A percentile compares a stretch with the other conserved stretches of the same genome.
Conservation (phyloP, 768 basidiomycete species). For the Pisolithus sp. region DNA sequence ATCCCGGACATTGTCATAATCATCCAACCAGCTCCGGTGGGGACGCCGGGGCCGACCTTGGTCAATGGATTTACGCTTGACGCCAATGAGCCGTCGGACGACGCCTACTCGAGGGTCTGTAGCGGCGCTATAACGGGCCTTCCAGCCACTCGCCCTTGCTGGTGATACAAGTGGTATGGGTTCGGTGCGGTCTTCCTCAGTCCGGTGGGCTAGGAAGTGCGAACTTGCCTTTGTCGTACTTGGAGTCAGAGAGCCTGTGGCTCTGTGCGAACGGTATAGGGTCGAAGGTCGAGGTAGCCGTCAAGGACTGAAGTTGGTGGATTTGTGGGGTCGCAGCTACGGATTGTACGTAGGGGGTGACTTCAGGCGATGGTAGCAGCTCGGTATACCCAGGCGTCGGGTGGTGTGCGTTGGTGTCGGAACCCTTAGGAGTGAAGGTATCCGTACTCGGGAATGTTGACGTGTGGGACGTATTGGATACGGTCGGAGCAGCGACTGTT, state of each 20-base stretch:
- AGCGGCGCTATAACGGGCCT: slow-evolving; percentile 44
- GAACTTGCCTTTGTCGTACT: slow-evolving; percentile 73
- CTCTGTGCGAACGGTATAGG: slow-evolving; percentile 67
- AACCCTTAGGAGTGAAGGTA: slow-evolving; percentile 14
- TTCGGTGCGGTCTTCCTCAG: slow-evolving; percentile 36
- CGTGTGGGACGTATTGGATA: slow-evolving; percentile 25
- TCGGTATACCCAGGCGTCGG: slow-evolving; percentile 32
- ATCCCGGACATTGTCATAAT: slow-evolving; percentile 45
- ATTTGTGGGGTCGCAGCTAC: slow-evolving; percentile 47
- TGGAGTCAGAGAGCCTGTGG: slow-evolving; percentile 61
- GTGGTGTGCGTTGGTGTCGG: slow-evolving; percentile 21
- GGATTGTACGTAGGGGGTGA: slow-evolving; percentile 41
- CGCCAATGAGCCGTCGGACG: slow-evolving; percentile 59
- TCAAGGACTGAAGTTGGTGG: slow-evolving; percentile 12
- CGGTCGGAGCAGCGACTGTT: slow-evolving; percentile 10
- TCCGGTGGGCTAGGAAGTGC: slow-evolving; percentile 57
- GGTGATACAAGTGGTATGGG: slow-evolving; percentile 17
- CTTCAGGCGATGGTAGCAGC: slow-evolving; percentile 44
- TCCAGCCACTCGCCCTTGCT: slow-evolving; percentile 36
- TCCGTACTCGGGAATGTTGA: slow-evolving; percentile 18
- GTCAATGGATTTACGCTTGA: slow-evolving; percentile 55
- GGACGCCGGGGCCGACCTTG: slow-evolving; percentile 33
- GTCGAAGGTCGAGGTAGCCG: slow-evolving; percentile 43
- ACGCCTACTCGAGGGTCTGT: slow-evolving; percentile 73
- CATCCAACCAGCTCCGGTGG: slow-evolving; percentile 39